Conservation (phyloP, 2,329 filamentous ascomycete species). For the Epichloe glyceriae region DNA sequence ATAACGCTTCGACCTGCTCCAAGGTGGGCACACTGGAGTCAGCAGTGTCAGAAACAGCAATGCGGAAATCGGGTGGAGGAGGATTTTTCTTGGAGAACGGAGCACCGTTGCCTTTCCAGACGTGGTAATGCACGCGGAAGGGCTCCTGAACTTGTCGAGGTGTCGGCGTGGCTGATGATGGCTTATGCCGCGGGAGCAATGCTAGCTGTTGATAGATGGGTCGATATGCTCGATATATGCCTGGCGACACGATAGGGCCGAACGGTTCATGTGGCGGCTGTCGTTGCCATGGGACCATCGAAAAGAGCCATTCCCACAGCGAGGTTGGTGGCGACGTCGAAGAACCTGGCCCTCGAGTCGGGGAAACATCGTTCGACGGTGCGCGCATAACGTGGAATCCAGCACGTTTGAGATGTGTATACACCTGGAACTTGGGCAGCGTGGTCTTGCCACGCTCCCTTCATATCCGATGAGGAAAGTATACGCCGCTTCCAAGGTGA, state of each 20-base stretch:
- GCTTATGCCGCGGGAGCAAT: constrained; percentile 60
- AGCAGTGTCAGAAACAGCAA: constrained; percentile 69
- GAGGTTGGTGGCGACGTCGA: constrained; percentile 11
- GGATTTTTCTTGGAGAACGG: constrained; percentile 71
- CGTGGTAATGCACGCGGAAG: constrained; percentile 64
- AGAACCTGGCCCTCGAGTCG: not conserved
- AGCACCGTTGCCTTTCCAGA: constrained; percentile 56
- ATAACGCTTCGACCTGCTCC: constrained; percentile 54
- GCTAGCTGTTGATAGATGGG: constrained; percentile 67
- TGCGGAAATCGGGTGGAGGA: constrained; percentile 66
- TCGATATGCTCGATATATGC: constrained; percentile 52
- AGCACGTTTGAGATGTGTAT: constrained; percentile 65
- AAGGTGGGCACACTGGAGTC: constrained; percentile 60
- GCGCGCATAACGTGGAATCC: constrained; percentile 75
- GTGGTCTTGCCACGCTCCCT: constrained; percentile 44
- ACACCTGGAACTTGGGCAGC: constrained; percentile 79
- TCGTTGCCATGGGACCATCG: constrained; percentile 25
- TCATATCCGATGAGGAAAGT: constrained; percentile 66
- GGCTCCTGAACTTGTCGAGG: constrained; percentile 28
- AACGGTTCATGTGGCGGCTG: constrained; percentile 20
- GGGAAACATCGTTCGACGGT: constrained; percentile 18
- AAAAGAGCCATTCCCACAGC: constrained; percentile 42
- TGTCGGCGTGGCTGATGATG: constrained; percentile 17
- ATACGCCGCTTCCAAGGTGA: constrained; percentile 87
- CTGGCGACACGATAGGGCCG: constrained; percentile 48